Conservation (phyloP, 257 asterid species). For the Avicennia marina region DNA sequence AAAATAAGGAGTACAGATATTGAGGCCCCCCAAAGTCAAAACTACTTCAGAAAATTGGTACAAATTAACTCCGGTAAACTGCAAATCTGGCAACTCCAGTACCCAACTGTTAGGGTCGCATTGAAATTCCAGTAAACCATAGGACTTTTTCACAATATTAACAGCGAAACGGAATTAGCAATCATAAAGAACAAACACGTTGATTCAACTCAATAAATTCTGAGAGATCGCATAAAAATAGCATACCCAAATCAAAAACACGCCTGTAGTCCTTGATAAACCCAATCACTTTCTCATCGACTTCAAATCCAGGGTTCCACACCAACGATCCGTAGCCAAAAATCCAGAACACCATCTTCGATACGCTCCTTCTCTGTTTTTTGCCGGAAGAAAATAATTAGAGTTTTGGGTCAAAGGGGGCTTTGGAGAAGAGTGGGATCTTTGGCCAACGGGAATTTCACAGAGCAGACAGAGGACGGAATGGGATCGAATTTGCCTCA, state of each 20-base stretch:
- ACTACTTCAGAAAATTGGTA: too few relatives aligned
- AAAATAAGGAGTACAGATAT: too few relatives aligned
- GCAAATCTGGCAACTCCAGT: too few relatives aligned
- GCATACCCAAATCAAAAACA: conserved; percentile 86
- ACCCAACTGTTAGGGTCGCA: too few relatives aligned
- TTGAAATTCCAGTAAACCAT: too few relatives aligned
- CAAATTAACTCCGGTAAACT: too few relatives aligned
- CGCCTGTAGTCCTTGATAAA: conserved; percentile 79
- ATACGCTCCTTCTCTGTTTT: background rate
- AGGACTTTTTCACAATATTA: too few relatives aligned
- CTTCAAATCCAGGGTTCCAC: conserved; percentile 95
- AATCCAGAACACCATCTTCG: conserved; percentile 78
- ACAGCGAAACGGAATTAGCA: too few relatives aligned
- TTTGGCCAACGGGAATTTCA: background rate
- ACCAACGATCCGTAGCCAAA: conserved; percentile 91
- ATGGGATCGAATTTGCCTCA: background rate
- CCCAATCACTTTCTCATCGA: conserved; percentile 77
- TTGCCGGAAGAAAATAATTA: conserved; percentile 4
- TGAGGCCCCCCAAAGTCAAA: too few relatives aligned
- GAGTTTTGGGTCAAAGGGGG: conserved; percentile 8
- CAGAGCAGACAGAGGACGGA: conserved; percentile 26
- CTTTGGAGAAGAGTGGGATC: background rate
- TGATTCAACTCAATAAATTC: too few relatives aligned
- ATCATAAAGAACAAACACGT: too few relatives aligned
- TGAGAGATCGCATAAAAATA: too few relatives aligned